phyloP scores from a whole-genome alignment of 2,329 filamentous ascomycete species.

The Fusarium fracticaudum region DNA sequence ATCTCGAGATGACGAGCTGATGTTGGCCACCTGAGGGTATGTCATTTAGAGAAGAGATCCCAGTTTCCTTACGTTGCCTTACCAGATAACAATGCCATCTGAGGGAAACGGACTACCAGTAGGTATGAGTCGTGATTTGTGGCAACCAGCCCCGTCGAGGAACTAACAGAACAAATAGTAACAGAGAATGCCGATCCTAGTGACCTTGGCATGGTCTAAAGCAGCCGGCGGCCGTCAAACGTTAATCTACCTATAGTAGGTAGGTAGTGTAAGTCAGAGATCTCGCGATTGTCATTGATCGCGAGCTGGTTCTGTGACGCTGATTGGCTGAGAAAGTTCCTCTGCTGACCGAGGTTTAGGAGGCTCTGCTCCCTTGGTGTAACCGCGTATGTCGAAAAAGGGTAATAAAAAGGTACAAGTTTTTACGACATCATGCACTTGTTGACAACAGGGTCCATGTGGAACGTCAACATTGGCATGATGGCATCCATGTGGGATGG shows the following conservation, averaged over 20 bases:
- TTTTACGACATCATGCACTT: background rate
- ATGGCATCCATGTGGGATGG: background rate
- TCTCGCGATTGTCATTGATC: background rate
- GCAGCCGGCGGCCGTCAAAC: background rate
- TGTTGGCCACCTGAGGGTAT: background rate
- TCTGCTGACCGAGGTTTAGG: background rate
- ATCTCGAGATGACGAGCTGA: background rate
- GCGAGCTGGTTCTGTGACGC: background rate
- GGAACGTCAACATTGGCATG: background rate
- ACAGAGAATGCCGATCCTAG: background rate
- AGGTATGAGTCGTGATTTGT: background rate
- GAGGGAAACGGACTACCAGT: background rate
- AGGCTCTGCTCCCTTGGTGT: constrained; percentile 10
- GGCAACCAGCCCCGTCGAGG: background rate
- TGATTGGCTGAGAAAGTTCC: constrained; percentile 49
- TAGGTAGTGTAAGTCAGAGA: background rate
- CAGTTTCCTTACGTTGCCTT: background rate
- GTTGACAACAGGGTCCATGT: background rate
- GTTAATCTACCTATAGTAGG: background rate
- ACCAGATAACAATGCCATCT: background rate
- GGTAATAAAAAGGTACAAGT: constrained; percentile 1
- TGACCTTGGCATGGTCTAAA: background rate
- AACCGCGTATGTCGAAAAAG: background rate
- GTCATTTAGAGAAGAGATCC: background rate
- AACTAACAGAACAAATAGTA: constrained; percentile 23